Evolutionary conservation across 2,329 filamentous ascomycete species (phyloP).

Genomic region (Trichoderma sp.): DNA sequence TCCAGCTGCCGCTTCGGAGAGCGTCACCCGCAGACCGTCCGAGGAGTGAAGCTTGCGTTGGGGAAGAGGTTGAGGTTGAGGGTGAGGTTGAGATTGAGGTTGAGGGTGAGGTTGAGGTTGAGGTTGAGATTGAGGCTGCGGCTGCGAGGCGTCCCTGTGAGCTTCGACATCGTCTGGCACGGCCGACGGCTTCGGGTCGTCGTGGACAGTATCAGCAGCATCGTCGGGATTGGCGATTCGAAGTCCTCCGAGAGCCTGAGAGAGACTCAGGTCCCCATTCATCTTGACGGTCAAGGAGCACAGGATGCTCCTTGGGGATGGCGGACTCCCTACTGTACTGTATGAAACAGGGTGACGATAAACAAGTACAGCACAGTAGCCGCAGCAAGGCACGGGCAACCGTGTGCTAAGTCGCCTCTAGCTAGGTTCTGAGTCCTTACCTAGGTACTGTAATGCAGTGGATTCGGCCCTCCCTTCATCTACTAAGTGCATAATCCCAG

Average conservation of each 20-base stretch:
- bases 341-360: slow-evolving; percentile 18
- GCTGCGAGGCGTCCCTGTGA: slow-evolving; percentile 25
- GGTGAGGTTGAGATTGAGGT: not conserved
- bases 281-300: slow-evolving; percentile 49
- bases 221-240: slow-evolving; percentile 96
- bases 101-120: no score
- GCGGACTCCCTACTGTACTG: slow-evolving; percentile 14
- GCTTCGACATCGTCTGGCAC: slow-evolving; percentile 18
- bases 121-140: not conserved
- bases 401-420: slow-evolving; percentile 11
- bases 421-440: slow-evolving; percentile 7
- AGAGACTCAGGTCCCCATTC: slow-evolving; percentile 90
- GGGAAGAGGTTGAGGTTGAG: not conserved
- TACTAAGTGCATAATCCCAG: slow-evolving; percentile 5
- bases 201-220: slow-evolving; percentile 42
- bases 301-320: slow-evolving; percentile 18
- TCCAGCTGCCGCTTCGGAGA: slow-evolving; percentile 21
- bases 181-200: slow-evolving; percentile 23
- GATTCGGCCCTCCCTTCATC: slow-evolving; percentile 5
- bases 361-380: slow-evolving; percentile 7
- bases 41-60: slow-evolving; percentile 21
- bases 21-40: slow-evolving; percentile 18
- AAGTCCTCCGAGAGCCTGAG: slow-evolving; percentile 86
- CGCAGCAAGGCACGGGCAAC: slow-evolving; percentile 8
- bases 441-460: no score